These are phyloP conservation scores for Mercurialis annua DNA, from an alignment of 345 rosid genomes.

Conservation along the genomic window DNA sequence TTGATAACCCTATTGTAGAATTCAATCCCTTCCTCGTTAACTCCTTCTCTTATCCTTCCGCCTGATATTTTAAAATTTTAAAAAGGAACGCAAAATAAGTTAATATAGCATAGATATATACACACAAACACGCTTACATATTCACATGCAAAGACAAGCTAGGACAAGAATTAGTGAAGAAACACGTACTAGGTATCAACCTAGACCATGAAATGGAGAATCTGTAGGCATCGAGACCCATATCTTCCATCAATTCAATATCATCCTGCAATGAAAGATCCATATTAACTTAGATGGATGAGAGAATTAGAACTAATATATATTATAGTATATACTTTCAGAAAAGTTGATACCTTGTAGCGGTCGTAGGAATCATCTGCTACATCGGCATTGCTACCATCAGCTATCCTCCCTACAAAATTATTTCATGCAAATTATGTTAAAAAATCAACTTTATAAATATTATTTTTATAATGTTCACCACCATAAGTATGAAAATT, in stretches of 20 bases:
- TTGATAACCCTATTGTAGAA: constrained; percentile 25
- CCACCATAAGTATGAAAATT: neutral
- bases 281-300: too few species aligned
- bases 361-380: constrained; percentile 22
- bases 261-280: constrained; percentile 12
- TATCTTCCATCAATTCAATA: constrained; percentile 14
- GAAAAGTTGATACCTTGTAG: constrained; percentile 2
- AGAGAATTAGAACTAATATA: neutral
- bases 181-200: constrained; percentile 14
- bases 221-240: constrained; percentile 23
- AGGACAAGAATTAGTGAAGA: too few species aligned
- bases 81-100: neutral
- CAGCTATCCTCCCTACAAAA: constrained; percentile 18
- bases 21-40: constrained; percentile 18
- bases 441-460: too few species aligned
- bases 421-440: neutral
- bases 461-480: too few species aligned
- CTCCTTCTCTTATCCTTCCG: constrained; percentile 20
- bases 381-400: constrained; percentile 16
- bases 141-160: too few species aligned
- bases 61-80: neutral
- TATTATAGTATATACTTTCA: neutral
- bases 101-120: too few species aligned
- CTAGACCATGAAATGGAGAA: constrained; percentile 27
- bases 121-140: too few species aligned